Base-by-base conservation (phyloP, 2,329 filamentous ascomycete species). In the Stromatinia cepivora region DNA sequence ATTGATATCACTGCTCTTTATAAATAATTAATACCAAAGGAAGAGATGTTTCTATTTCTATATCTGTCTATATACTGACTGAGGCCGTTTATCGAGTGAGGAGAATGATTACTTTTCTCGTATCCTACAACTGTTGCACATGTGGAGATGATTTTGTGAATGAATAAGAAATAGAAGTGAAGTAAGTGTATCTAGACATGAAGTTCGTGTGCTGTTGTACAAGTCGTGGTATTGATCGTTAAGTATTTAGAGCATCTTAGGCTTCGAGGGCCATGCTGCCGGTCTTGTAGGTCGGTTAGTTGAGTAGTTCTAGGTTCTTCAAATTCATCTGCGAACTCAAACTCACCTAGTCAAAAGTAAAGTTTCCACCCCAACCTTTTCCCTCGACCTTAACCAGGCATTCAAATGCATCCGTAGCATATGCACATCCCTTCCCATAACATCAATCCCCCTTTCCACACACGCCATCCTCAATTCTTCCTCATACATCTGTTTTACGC, bases 391-490 rank as follows among this genome's bases (percentile, higher is more conserved):
- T 48, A 84, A 73, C 82, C 82, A 84, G 50, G 71, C 73, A 36
- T 70, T 70, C 69, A 85, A 73, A 45, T 77, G 74, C 48, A 73
- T 78, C 42, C 79, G 81, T 67, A 84, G 75, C 6, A 76, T 72
- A 25, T 76, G 67, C 59, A 82, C 80, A 0, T 75, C 72, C 25
- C 71, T 76, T 5, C 80, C 84, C 36, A 87, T 73, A 13, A 87
- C 83, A 74, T 87, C 81, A 48, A 91, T 83, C 0, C 90, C 92
- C 20, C 91, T 84, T 72, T 93, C 91, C 69, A 87, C 84, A 75
- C 90, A 91, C 20, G 92, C 92, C 70, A 92, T 84, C 71, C 81
- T 81, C 28, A 93, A 81, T 81, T 96, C 92, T 52, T 86, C 85
- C 10, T 80, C 80, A 72, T 85, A 84, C 74, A 96, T 81, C 31